Evolutionary conservation across 805 yeast species (phyloP), one percentile per base, ranked within the genome.

Genomic region (Metschnikowia lunata): DNA sequence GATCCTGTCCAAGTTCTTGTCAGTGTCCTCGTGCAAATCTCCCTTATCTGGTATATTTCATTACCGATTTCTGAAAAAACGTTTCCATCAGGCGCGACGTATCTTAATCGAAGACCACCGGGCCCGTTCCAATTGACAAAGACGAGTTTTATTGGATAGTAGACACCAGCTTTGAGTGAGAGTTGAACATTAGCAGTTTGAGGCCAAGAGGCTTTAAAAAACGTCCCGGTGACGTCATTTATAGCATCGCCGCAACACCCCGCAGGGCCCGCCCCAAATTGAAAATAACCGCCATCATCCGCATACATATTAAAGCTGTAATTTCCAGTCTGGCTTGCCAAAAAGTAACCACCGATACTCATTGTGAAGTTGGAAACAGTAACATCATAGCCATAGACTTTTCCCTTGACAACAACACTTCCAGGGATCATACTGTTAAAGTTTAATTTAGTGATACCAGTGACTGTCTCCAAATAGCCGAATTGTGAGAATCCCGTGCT

Each of bases 221-320:
- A 34, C 13, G 14, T 34, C 5, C 40, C 41, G 12, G 18, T 34
- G 26, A 28, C 38, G 31, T 40, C 45, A 26, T 42, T 37, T 28
- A 40, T 12, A 11, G 42, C 45, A 29, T 41, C 30, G 7, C 41
- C 36, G 23, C 49, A 46, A 32, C 48, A 45, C 23, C 23, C 23
- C 3, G 40, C n/a, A n/a, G 23, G 9, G 7, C 43, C 42, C 4
- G 45, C 39, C 6, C 47, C 50, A 23, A 44, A 30, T 18, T 37
- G 40, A 27, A 47, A 33, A 11, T 14, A 32, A 2, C 41, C 48
- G 8, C 48, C 50, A 7, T 44, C 50, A 9, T 47, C 48, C 9
- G 40, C 36, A 13, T 12, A 23, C 36, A 44, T 30, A 4, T 40
- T 23, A 31, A 47, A 47, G 12, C 37, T 36, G 14, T 44, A 41